phyloP scores from a whole-genome alignment of 306 rosid genomes.

The Vigna nakashimae region DNA sequence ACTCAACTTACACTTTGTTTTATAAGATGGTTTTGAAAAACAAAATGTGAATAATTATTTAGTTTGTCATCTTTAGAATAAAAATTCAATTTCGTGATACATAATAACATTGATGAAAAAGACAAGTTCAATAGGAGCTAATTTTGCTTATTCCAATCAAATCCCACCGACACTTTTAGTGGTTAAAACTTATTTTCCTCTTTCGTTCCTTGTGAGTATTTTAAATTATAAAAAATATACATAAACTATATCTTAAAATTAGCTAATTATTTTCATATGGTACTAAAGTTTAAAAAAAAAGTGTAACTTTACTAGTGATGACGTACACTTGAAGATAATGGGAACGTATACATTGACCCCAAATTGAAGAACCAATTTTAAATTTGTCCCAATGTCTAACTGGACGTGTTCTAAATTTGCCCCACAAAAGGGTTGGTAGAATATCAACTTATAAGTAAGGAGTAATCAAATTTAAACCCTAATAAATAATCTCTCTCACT shows the following conservation, averaged over 20 bases:
- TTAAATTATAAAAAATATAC: too few relatives aligned
- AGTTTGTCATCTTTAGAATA: background rate
- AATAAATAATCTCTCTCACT: background rate
- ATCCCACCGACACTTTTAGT: constrained; percentile 8
- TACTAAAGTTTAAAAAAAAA: background rate
- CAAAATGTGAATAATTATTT: too few relatives aligned
- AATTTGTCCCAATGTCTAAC: background rate
- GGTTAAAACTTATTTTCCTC: too few relatives aligned
- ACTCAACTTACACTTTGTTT: too few relatives aligned
- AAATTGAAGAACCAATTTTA: background rate
- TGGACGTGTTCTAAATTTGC: background rate
- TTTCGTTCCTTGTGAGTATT: too few relatives aligned
- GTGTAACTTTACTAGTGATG: background rate
- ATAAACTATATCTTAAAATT: background rate
- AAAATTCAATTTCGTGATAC: background rate
- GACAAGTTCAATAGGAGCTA: background rate
- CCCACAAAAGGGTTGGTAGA: background rate
- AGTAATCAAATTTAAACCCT: constrained; percentile 1
- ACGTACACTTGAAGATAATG: background rate
- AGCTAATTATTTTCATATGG: background rate
- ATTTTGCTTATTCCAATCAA: background rate
- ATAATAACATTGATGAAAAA: background rate
- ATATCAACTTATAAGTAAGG: background rate
- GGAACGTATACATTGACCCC: background rate
- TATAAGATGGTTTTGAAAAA: too few relatives aligned